These are phyloP conservation scores for Prunus mongolica DNA, from an alignment of 306 rosid species.

Conservation along the genomic window DNA sequence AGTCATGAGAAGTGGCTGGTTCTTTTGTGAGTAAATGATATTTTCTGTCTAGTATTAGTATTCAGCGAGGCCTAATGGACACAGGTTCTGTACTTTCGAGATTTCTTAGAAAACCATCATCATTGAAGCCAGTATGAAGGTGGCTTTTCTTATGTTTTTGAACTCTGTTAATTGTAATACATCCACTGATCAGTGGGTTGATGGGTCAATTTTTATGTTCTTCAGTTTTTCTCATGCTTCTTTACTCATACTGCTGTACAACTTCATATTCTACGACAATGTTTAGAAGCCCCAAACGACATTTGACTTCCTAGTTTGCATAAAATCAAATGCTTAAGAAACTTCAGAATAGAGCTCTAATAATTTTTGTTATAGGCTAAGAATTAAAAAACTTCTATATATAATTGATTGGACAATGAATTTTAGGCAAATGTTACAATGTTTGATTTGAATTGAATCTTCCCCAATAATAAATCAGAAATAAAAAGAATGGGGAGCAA, in stretches of 20 bases:
- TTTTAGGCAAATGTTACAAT: not conserved
- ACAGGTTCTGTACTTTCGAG: not conserved
- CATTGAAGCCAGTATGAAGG: constrained; percentile 6
- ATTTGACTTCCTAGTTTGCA: too few species aligned
- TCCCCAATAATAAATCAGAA: not conserved
- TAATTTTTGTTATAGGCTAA: too few species aligned
- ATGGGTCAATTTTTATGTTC: constrained; percentile 2
- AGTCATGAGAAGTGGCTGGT: constrained; percentile 20
- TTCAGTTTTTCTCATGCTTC: not conserved
- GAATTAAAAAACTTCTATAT: too few species aligned
- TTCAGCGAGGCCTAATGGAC: constrained; percentile 3
- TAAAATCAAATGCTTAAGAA: too few species aligned
- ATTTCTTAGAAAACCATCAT: not conserved
- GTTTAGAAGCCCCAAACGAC: too few species aligned
- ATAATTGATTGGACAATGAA: too few species aligned
- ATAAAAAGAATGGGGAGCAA: not conserved
- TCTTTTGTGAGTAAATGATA: not conserved
- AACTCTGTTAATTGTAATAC: constrained; percentile 27
- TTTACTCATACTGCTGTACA: too few species aligned
- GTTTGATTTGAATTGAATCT: not conserved
- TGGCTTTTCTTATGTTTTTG: constrained; percentile 13
- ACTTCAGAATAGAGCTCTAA: not conserved
- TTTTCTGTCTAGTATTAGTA: not conserved
- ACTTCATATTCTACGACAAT: too few species aligned
- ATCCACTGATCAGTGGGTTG: constrained; percentile 38